Base-by-base conservation (phyloP, 2,329 filamentous ascomycete species). In the Alternaria sp. region DNA sequence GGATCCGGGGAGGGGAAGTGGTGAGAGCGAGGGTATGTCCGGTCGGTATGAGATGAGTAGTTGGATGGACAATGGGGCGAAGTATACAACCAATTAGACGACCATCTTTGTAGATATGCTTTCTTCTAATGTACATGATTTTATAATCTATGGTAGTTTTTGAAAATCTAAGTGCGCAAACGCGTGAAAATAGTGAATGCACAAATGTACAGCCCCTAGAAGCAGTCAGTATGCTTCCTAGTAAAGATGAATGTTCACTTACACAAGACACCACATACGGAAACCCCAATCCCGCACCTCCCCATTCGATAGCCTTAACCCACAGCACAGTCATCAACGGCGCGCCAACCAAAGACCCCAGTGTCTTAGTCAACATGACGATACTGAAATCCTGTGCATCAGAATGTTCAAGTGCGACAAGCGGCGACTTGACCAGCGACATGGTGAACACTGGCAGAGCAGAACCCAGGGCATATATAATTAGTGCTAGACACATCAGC, bases 361-460 rank as follows among this genome's bases (percentile, higher is more conserved):
- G 66, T 5, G 77, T 79, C 61, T 79, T 79, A 1, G 73, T 75
- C 23, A 81, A 55, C 75, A 79, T 80, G 15, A 79, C 75, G 21
- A 81, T 77, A 47, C 75, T 78, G 51, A 79, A 80, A 55, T 79
- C 78, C 56, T 79, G 75, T 9, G 72, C 71, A 21, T 76, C 69
- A 3, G 69, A 72, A 21, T 73, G 64, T 14, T 63, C 58, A 0
- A 76, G 49, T 4, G 77, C 73, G 21, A 80, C 74, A 7, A 77
- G 66, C 3, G 72, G 70, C 7, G 75, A 76, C 56, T 79, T 79
- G 26, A 80, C 76, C 6, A 80, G 67, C 7, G 77, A 78, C 72
- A 79, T 78, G 0, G 77, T 79, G 60, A 81, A 81, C 6, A 80
- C 77, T 0, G 79, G 78, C 14, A 80, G 67, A 9, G 79, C 78